phyloP scores from a whole-genome alignment of 1,139 yeast genomes.

The Candida frijolesensis region DNA sequence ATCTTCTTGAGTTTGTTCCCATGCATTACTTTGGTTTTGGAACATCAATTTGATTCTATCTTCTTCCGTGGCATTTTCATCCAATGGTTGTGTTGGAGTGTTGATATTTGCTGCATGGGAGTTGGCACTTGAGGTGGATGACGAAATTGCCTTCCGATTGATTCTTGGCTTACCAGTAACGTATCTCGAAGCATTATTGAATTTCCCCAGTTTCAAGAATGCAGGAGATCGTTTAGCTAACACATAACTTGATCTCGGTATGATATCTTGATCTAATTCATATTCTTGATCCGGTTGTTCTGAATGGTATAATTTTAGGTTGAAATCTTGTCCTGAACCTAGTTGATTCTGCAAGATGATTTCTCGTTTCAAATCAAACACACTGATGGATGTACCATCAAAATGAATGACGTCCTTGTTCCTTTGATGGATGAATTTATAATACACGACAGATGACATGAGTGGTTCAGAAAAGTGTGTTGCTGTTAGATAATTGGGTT shows the following conservation, averaged over 20 bases:
- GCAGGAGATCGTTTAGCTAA: conserved; percentile 82
- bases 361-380: conserved; percentile 90
- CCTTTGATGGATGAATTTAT: conserved; percentile 83
- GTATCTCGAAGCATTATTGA: conserved; percentile 72
- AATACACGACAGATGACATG: conserved; percentile 92
- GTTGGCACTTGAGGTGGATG: conserved; percentile 19
- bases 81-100: conserved; percentile 17
- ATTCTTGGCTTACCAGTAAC: conserved; percentile 83
- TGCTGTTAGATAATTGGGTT: background rate
- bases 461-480: background rate
- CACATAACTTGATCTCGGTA: conserved; percentile 86
- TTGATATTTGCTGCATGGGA: conserved; percentile 18
- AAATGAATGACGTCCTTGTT: conserved; percentile 78
- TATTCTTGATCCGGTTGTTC: conserved; percentile 78
- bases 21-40: conserved; percentile 86
- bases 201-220: conserved; percentile 54
- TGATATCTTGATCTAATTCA: conserved; percentile 86
- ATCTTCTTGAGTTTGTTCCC: conserved; percentile 93
- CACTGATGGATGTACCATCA: conserved; percentile 96
- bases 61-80: conserved; percentile 66
- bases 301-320: conserved; percentile 61
- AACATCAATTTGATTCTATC: conserved; percentile 90
- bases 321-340: conserved; percentile 85
- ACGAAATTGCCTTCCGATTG: conserved; percentile 33
- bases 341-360: conserved; percentile 80